These are phyloP conservation scores for Trametes coccinea DNA, from an alignment of 768 basidiomycete species.

Conservation along the genomic window DNA sequence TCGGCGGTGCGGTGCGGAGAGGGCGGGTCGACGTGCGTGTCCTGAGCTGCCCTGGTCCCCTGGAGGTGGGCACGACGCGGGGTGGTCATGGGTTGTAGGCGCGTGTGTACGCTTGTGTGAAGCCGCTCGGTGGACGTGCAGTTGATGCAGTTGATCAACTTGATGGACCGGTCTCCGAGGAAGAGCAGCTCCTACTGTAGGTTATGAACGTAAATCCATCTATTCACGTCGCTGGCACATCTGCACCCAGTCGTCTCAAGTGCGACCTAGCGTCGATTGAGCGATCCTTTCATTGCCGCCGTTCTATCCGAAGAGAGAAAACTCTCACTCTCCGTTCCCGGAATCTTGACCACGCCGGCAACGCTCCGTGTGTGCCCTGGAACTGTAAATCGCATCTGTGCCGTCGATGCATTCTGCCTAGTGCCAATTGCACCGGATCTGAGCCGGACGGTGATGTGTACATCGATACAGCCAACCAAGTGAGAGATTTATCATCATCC, in stretches of 20 bases:
- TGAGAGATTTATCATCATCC: constrained; percentile 1
- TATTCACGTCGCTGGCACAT: too few species aligned
- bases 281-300: background rate
- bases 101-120: constrained; percentile 18
- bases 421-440: constrained; percentile 5
- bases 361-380: too few species aligned
- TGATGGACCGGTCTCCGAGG: constrained; percentile 5
- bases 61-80: background rate
- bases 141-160: background rate
- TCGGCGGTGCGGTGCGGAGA: background rate
- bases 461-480: constrained; percentile 20
- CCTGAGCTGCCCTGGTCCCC: background rate
- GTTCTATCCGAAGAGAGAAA: too few species aligned
- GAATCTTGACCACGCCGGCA: background rate
- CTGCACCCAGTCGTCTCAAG: too few species aligned
- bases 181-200: background rate
- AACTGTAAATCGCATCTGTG: background rate
- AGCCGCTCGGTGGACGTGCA: constrained; percentile 4
- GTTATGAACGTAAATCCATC: background rate
- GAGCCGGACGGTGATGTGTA: constrained; percentile 6
- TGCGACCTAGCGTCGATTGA: background rate
- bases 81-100: constrained; percentile 16
- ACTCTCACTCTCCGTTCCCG: too few species aligned
- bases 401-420: background rate
- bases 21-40: too few species aligned